Percentiles rank a stretch among this genome's conserved stretches.
Conservation (phyloP, 148 eudicot genomes). For the Euryodendron excelsum region DNA sequence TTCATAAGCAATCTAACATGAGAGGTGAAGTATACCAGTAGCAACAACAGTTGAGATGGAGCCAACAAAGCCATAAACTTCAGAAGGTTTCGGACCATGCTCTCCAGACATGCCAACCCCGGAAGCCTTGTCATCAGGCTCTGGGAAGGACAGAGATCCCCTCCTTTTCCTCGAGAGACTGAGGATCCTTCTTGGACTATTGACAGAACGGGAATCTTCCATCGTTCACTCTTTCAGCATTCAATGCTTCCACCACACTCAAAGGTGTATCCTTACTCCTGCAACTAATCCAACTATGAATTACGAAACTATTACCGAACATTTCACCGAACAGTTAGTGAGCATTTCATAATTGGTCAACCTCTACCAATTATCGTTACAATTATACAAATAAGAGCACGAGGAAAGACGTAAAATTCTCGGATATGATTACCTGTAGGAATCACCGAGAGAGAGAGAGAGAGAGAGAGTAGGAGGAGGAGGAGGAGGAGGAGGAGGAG, state of each 20-base stretch:
- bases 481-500: background rate
- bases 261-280: background rate
- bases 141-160: conserved; percentile 42
- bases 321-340: background rate
- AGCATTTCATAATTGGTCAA: background rate
- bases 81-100: conserved; percentile 81
- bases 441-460: background rate
- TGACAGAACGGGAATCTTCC: conserved; percentile 63
- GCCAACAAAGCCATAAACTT: conserved; percentile 94
- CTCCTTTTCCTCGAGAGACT: conserved; percentile 70
- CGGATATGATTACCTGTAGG: too few relatives aligned
- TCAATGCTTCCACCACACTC: background rate
- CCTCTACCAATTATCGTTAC: too few relatives aligned
- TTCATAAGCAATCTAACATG: background rate
- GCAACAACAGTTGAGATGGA: conserved; percentile 81
- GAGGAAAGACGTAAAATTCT: too few relatives aligned
- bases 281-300: background rate
- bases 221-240: conserved; percentile 21
- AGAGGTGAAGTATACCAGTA: conserved; percentile 42
- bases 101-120: conserved; percentile 74
- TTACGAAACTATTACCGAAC: too few relatives aligned
- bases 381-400: too few relatives aligned
- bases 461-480: background rate
- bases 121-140: conserved; percentile 43
- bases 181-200: conserved; percentile 83